Conservation (phyloP, 1,284 basidiomycete genomes). For the Cryptococcus neoformans region DNA sequence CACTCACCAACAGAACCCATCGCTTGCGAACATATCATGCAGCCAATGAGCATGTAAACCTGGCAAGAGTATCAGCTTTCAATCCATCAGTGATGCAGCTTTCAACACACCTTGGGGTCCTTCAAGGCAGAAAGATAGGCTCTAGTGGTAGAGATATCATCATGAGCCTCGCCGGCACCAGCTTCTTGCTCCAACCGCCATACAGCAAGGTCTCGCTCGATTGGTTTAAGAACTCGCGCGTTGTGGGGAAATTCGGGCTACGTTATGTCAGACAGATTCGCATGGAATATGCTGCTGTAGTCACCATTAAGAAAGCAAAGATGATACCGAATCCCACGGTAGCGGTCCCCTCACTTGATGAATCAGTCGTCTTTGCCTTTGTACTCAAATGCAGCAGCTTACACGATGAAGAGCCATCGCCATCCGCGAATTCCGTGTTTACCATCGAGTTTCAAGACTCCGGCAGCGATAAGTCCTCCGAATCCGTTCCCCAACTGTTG, state of each 20-base stretch:
- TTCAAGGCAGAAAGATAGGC: slow-evolving; percentile 18
- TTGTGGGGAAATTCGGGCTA: slow-evolving; percentile 26
- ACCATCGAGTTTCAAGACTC: slow-evolving; percentile 29
- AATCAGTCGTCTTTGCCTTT: too few species aligned
- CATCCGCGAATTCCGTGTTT: slow-evolving; percentile 25
- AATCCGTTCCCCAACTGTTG: slow-evolving; percentile 42
- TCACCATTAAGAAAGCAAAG: slow-evolving; percentile 18
- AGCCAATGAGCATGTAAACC: slow-evolving; percentile 11
- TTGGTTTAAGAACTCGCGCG: slow-evolving; percentile 19
- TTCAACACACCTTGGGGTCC: slow-evolving; percentile 17
- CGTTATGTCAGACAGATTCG: neutral
- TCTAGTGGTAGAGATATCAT: slow-evolving; percentile 11
- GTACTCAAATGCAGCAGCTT: neutral
- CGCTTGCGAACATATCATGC: slow-evolving; percentile 4
- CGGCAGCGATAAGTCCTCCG: slow-evolving; percentile 35
- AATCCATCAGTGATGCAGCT: neutral
- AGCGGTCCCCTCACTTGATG: slow-evolving; percentile 17
- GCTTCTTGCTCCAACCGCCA: slow-evolving; percentile 30
- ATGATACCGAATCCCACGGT: slow-evolving; percentile 21
- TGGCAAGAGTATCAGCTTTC: neutral
- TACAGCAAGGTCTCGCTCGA: slow-evolving; percentile 25
- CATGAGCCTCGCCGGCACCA: slow-evolving; percentile 17
- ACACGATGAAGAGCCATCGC: slow-evolving; percentile 29
- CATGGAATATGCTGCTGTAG: neutral
- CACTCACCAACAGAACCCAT: too few species aligned